Conservation (phyloP, 2,329 filamentous ascomycete genomes). For the Nemania serpens region DNA sequence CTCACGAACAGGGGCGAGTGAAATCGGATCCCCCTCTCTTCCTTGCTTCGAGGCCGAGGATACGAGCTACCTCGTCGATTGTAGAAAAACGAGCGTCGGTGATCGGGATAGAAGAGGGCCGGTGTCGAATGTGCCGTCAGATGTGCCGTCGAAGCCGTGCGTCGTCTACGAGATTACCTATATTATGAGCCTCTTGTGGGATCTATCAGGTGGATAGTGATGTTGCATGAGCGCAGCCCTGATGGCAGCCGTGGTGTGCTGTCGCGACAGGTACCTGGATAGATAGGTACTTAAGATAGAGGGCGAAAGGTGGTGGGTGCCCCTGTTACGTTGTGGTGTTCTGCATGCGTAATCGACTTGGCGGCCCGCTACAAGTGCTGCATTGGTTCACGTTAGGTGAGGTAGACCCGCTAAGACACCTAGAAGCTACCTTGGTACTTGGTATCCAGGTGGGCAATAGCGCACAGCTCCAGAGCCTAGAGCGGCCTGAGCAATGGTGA, state of each 20-base stretch:
- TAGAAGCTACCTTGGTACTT: not conserved
- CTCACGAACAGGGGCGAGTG: no score
- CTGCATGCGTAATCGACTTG: no score
- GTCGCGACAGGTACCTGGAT: slow-evolving; percentile 1
- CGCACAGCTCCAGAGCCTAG: no score
- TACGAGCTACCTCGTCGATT: not conserved
- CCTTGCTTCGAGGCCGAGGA: no score
- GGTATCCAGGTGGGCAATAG: no score
- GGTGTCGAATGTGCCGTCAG: no score
- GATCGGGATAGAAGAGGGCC: not conserved
- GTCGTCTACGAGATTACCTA: not conserved
- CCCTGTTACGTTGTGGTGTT: no score
- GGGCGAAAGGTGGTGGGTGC: no score
- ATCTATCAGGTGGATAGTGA: not conserved
- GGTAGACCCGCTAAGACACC: slow-evolving; percentile 4
- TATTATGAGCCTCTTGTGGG: not conserved
- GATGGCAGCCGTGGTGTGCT: not conserved
- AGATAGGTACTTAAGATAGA: no score
- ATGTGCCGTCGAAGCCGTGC: not conserved
- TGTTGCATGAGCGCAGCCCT: slow-evolving; percentile 10
- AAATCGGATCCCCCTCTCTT: not conserved
- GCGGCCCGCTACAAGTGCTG: no score
- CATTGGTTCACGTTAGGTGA: not conserved
- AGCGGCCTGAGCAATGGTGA: not conserved
- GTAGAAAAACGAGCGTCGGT: slow-evolving; percentile 22